phyloP scores from a whole-genome alignment of 225 moss, liverwort and hornwort genomes.

The Straminergon stramineum region DNA sequence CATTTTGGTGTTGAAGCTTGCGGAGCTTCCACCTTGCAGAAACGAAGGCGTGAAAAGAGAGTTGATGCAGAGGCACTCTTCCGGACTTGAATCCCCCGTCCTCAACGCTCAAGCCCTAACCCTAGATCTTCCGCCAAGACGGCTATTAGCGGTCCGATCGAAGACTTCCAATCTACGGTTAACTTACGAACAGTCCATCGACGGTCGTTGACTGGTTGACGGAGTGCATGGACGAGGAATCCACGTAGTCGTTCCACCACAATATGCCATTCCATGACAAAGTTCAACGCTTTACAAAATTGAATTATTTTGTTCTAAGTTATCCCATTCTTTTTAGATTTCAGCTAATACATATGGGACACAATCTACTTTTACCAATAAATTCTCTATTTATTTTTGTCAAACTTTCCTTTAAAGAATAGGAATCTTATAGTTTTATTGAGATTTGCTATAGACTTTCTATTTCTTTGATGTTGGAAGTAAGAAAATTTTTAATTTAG shows the following conservation, averaged over 20 bases:
- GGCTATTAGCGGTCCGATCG: background rate
- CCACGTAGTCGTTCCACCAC: background rate
- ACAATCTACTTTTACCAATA: background rate
- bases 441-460: background rate
- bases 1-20: slow-evolving; percentile 40
- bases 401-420: background rate
- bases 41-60: slow-evolving; percentile 7
- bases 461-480: background rate
- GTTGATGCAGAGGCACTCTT: rapidly evolving
- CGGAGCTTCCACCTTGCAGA: slow-evolving; percentile 12
- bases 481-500: background rate
- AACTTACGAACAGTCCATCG: background rate
- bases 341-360: background rate
- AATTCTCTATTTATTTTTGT: background rate
- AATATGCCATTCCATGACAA: too few species aligned
- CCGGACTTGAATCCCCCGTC: background rate
- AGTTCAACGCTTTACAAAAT: background rate
- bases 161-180: background rate
- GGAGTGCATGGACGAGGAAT: background rate
- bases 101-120: background rate
- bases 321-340: background rate
- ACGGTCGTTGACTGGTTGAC: background rate
- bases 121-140: background rate
- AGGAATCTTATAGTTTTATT: background rate
- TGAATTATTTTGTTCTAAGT: background rate